phyloP scores from a whole-genome alignment of 345 rosid genomes.

The Acer campestre region DNA sequence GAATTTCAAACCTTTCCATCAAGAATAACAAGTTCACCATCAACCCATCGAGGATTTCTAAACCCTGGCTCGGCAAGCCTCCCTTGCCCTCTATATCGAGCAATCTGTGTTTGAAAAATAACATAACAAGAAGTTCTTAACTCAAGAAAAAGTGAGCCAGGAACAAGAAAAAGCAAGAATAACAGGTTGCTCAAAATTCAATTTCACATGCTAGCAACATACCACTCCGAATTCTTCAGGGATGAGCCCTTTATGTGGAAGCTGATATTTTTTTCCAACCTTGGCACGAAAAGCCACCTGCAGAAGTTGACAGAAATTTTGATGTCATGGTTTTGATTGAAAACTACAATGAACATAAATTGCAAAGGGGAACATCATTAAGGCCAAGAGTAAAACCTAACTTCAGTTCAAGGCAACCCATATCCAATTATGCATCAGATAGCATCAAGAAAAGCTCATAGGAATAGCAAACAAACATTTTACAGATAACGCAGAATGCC shows the following conservation, averaged over 20 bases:
- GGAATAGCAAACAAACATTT: neutral
- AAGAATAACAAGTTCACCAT: conserved; percentile 93
- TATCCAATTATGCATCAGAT: neutral
- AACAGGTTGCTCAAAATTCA: neutral
- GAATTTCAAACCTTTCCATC: conserved; percentile 76
- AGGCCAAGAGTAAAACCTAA: neutral
- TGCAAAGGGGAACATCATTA: conserved; percentile 5
- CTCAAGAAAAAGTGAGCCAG: neutral
- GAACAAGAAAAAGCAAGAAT: neutral
- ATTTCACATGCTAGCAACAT: conserved; percentile 16
- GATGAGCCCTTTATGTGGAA: conserved; percentile 91
- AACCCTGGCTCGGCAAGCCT: conserved; percentile 93
- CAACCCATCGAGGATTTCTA: conserved; percentile 92
- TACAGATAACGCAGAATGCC: neutral
- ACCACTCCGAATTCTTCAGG: conserved; percentile 99
- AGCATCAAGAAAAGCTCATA: conserved; percentile 1
- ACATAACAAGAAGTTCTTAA: conserved; percentile 10
- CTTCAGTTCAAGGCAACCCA: neutral
- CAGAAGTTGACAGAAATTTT: conserved; percentile 1
- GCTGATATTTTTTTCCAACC: conserved; percentile 87
- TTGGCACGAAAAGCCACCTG: conserved; percentile 97
- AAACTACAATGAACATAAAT: neutral
- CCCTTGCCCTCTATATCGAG: conserved; percentile 95
- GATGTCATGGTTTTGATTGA: conserved; percentile 4
- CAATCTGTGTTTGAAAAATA: conserved; percentile 50